phyloP scores from a whole-genome alignment of 2,329 filamentous ascomycete genomes.

The Colletotrichum echinochloae region DNA sequence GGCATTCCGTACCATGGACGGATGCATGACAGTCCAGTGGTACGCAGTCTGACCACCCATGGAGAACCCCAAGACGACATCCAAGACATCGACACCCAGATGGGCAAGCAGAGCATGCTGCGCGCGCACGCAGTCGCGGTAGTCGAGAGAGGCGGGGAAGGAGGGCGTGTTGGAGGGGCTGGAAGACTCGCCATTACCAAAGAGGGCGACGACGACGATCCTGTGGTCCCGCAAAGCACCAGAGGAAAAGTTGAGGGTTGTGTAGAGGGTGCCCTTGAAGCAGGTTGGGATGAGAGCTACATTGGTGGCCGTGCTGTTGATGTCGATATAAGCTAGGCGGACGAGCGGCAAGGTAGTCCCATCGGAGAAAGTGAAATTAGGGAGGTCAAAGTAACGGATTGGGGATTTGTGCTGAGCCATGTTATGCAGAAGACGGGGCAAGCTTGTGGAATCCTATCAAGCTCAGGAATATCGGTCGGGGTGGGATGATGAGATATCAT shows the following conservation, averaged over 20 bases:
- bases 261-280: constrained; percentile 48
- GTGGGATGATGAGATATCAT: not conserved
- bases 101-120: constrained; percentile 47
- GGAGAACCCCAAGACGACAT: constrained; percentile 60
- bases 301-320: constrained; percentile 49
- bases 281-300: constrained; percentile 65
- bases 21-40: constrained; percentile 59
- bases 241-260: not conserved
- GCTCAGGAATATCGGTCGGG: not conserved
- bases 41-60: constrained; percentile 64
- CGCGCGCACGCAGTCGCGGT: constrained; percentile 57
- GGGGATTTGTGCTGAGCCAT: too few species aligned
- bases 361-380: not conserved
- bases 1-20: constrained; percentile 52
- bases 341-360: not conserved
- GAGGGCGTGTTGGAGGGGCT: constrained; percentile 57
- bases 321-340: constrained; percentile 45
- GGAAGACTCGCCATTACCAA: constrained; percentile 61
- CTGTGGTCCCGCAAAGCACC: constrained; percentile 48
- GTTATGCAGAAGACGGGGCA: too few species aligned
- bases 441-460: not conserved
- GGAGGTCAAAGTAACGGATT: not conserved
- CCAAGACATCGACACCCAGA: constrained; percentile 43
- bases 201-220: constrained; percentile 59
- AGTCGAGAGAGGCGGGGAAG: constrained; percentile 54